Conservation (phyloP, 73 alveolate genomes). For the Strombidium stylifer region DNA sequence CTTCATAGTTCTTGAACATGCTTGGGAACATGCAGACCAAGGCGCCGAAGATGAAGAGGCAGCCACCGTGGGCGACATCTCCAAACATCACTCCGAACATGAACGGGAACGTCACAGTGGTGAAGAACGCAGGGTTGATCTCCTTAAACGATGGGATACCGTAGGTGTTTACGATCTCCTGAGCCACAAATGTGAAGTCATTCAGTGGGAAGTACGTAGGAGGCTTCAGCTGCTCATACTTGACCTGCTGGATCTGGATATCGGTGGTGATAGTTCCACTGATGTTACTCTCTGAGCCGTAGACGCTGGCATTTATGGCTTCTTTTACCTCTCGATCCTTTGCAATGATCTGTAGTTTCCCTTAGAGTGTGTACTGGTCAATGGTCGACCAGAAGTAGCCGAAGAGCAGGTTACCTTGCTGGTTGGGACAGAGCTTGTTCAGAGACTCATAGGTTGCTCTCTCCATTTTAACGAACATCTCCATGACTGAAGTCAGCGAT, state of each 20-base stretch:
- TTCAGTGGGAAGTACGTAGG: slow-evolving; percentile 93
- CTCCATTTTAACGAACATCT: too few relatives aligned
- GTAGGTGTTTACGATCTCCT: slow-evolving; percentile 94
- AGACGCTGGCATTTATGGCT: too few relatives aligned
- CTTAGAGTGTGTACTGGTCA: too few relatives aligned
- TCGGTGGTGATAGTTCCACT: background rate
- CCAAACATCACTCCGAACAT: slow-evolving; percentile 99
- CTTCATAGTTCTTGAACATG: slow-evolving; percentile 55
- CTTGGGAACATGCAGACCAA: slow-evolving; percentile 75
- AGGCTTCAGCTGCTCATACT: slow-evolving; percentile 43
- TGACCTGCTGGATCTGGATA: background rate
- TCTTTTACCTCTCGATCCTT: too few relatives aligned
- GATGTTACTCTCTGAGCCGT: background rate
- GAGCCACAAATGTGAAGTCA: slow-evolving; percentile 87
- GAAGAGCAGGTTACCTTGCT: too few relatives aligned
- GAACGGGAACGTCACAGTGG: slow-evolving; percentile 96
- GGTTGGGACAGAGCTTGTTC: too few relatives aligned
- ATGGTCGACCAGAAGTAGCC: too few relatives aligned
- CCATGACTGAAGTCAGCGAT: too few relatives aligned
- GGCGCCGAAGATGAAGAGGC: slow-evolving; percentile 76
- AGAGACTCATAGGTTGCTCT: too few relatives aligned
- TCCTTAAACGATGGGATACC: slow-evolving; percentile 97
- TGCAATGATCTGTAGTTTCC: too few relatives aligned
- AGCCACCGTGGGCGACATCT: slow-evolving; percentile 97
- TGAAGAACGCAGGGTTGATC: slow-evolving; percentile 94